Base-by-base conservation (phyloP, 1,284 basidiomycete genomes). In the Phylloporus gajari region DNA sequence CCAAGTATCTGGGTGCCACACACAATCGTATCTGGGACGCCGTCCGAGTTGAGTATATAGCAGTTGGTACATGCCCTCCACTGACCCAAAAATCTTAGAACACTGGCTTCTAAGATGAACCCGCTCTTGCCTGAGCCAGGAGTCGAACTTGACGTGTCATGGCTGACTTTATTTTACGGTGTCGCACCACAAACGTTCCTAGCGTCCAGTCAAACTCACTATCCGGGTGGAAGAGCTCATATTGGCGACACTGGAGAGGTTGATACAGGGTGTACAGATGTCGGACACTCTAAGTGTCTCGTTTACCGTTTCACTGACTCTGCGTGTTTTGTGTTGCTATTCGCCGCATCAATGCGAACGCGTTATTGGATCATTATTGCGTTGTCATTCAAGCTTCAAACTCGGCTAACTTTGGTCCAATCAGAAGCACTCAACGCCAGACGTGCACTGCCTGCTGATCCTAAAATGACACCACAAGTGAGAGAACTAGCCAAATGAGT, bases 141-240 rank as follows among this genome's bases (percentile, higher is more conserved):
- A 1, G 65, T 83, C 30, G 79, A 83, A 23, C 77, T 81, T 2
- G 81, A 80, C 46, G 71, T 71, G 1, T 71, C 70, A 21, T 79
- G 80, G 69, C 86, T 85, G 15, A 88, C 88, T 72, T 81, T 87
- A 4, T 88, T 88, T 81, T 78, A 80, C 59, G 85, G 85, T 21
- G 61, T 87, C 7, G 77, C 84, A 6, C 77, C 80, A 3, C 68
- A 72, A 0, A 85, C 84, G 1, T 88, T 85, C 70, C 67, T 84
- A 8, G 83, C 85, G 72, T 78, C 84, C 3, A 77, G 79, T 27
- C 61, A 63, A 27, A 63, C 61, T n/a, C n/a, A n/a, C n/a, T n/a
- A n/a, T n/a, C n/a, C n/a, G n/a, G n/a, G n/a, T n/a, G n/a, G n/a
- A n/a, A n/a, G n/a, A n/a, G n/a, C n/a, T n/a, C n/a, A n/a, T n/a